Evolutionary conservation across 75 land plant genomes (phyloP).

Genomic region (Pinus albicaulis): DNA sequence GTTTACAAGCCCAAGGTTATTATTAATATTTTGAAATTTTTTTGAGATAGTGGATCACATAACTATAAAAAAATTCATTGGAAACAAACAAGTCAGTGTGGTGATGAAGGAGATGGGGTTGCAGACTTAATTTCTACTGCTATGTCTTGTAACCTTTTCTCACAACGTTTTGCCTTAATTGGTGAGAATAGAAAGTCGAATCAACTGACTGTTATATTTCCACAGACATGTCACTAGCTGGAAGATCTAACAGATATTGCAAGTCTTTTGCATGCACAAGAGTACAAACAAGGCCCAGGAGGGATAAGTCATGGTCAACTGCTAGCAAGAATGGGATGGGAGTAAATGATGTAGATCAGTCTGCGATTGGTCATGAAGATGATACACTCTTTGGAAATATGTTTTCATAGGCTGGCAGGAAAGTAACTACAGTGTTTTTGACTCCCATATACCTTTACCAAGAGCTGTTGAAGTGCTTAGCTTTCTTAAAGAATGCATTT

Average conservation of each 20-base stretch:
- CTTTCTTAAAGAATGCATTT: too few relatives aligned
- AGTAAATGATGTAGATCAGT: constrained; percentile 43
- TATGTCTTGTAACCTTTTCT: too few relatives aligned
- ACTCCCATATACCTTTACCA: constrained; percentile 52
- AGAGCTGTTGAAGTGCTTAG: constrained; percentile 33
- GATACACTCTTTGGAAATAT: constrained; percentile 97
- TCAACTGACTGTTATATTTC: constrained; percentile 59
- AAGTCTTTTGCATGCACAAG: constrained; percentile 62
- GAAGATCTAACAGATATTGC: constrained; percentile 63
- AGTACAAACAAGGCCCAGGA: constrained; percentile 47
- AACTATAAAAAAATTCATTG: too few relatives aligned
- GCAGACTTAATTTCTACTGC: too few relatives aligned
- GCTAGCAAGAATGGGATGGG: constrained; percentile 21
- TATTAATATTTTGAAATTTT: constrained; percentile 53
- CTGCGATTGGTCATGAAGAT: constrained; percentile 75
- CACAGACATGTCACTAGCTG: constrained; percentile 61
- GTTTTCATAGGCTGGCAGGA: constrained; percentile 83
- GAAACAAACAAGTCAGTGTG: too few relatives aligned
- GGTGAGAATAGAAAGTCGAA: constrained; percentile 41
- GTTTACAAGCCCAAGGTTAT: constrained; percentile 67
- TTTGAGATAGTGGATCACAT: too few relatives aligned
- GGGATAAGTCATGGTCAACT: too few relatives aligned
- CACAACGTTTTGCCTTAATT: too few relatives aligned
- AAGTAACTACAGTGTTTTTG: constrained; percentile 40
- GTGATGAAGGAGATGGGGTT: too few relatives aligned